These are phyloP conservation scores for Stenogyne calaminthoides DNA, from an alignment of 305 asterid species.

Conservation along the genomic window DNA sequence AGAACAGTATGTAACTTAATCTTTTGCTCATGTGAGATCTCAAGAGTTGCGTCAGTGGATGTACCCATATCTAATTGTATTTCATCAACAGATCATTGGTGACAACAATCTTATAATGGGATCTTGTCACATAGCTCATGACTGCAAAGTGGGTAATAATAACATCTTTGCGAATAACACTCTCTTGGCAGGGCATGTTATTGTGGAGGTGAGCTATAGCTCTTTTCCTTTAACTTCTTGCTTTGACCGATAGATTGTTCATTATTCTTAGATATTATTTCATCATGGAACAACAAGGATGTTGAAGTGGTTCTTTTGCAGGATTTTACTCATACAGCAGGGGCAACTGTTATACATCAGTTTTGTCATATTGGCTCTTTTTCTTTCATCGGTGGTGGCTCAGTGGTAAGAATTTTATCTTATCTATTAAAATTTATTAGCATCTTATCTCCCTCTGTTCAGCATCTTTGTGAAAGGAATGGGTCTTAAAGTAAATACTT, in stretches of 20 bases:
- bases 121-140: conserved; percentile 95
- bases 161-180: conserved; percentile 91
- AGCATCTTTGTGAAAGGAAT: not conserved
- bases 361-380: conserved; percentile 91
- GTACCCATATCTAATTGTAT: conserved; percentile 11
- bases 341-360: conserved; percentile 81
- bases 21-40: conserved; percentile 23
- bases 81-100: conserved; percentile 70
- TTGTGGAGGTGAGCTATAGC: conserved; percentile 66
- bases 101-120: conserved; percentile 92
- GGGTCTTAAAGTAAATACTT: not conserved
- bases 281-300: conserved; percentile 17
- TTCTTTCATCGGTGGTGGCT: conserved; percentile 96
- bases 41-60: conserved; percentile 9
- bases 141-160: conserved; percentile 81
- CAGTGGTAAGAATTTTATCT: conserved; percentile 60
- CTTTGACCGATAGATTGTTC: not conserved
- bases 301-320: conserved; percentile 40
- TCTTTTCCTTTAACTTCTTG: conserved; percentile 17
- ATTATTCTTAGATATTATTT: conserved; percentile 13
- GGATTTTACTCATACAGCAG: conserved; percentile 89
- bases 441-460: conserved; percentile 9
- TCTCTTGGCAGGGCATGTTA: conserved; percentile 91
- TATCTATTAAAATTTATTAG: not conserved
- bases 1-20: conserved; percentile 59